Percentiles rank a stretch among this genome's conserved stretches.
Evolutionary conservation across 345 rosid species (phyloP).

Genomic region (Boechera stricta): DNA sequence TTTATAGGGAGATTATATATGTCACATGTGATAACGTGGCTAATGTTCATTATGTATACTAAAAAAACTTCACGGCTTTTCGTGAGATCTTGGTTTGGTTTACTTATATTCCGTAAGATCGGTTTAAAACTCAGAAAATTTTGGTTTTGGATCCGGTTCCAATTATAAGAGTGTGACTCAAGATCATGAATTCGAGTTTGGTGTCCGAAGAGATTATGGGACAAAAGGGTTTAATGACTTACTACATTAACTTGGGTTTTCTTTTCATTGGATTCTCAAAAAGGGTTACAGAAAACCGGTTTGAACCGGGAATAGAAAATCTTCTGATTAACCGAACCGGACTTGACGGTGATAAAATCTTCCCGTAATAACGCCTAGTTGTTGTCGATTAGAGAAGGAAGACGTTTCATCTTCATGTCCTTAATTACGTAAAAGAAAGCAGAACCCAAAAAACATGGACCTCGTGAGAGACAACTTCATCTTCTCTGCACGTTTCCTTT

Average conservation of each 20-base stretch:
- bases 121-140: not conserved
- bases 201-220: too few relatives aligned
- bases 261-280: not conserved
- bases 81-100: slow-evolving; percentile 9
- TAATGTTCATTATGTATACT: slow-evolving; percentile 1
- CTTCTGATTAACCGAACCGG: not conserved
- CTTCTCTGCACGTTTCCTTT: slow-evolving; percentile 19
- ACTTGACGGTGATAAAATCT: not conserved
- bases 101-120: not conserved
- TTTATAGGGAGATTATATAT: slow-evolving; percentile 20
- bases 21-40: slow-evolving; percentile 1
- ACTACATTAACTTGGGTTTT: not conserved
- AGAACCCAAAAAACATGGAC: slow-evolving; percentile 36
- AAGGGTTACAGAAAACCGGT: not conserved
- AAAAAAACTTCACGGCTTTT: slow-evolving; percentile 1
- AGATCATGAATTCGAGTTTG: too few relatives aligned
- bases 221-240: not conserved
- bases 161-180: not conserved
- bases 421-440: slow-evolving; percentile 40
- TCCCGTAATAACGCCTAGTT: slow-evolving; percentile 9
- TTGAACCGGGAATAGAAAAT: slow-evolving; percentile 1
- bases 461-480: slow-evolving; percentile 39
- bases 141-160: slow-evolving; percentile 3
- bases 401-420: slow-evolving; percentile 5
- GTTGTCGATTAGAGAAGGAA: slow-evolving; percentile 20